A percentile compares a stretch with the other conserved stretches of the same genome.
These are phyloP conservation scores for Flaveria linearis DNA, from an alignment of 129 eudicot species.

Conservation along the genomic window DNA sequence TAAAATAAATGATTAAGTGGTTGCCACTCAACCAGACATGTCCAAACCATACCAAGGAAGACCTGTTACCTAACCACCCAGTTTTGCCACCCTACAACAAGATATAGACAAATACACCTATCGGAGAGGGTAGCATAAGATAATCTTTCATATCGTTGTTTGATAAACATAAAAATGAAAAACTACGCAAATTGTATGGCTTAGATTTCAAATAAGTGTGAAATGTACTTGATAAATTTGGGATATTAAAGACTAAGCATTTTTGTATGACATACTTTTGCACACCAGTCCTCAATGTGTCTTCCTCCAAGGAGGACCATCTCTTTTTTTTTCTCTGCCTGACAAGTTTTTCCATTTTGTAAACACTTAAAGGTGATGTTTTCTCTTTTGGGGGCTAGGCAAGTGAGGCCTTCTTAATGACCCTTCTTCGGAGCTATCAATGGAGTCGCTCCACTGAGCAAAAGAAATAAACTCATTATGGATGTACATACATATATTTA, in stretches of 20 bases:
- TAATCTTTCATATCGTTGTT: neutral
- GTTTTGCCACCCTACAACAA: neutral
- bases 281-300: constrained; percentile 65
- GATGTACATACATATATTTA: neutral
- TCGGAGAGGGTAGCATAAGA: neutral
- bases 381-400: constrained; percentile 50
- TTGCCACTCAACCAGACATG: neutral
- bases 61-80: neutral
- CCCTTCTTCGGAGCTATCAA: constrained; percentile 41
- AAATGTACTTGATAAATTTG: neutral
- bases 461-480: constrained; percentile 27
- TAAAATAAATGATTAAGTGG: neutral
- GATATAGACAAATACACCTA: neutral
- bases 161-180: neutral
- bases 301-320: constrained; percentile 69
- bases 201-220: constrained; percentile 11
- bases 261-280: constrained; percentile 48
- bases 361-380: constrained; percentile 54
- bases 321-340: constrained; percentile 48
- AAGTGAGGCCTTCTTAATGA: constrained; percentile 50
- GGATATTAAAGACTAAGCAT: neutral
- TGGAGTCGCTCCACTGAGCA: constrained; percentile 77
- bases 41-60: neutral
- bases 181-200: neutral
- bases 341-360: constrained; percentile 34